Percentiles rank a stretch among this genome's conserved stretches.
These are phyloP conservation scores for Annulohypoxylon bovei DNA, from an alignment of 495 filamentous ascomycete genomes.

Conservation along the genomic window DNA sequence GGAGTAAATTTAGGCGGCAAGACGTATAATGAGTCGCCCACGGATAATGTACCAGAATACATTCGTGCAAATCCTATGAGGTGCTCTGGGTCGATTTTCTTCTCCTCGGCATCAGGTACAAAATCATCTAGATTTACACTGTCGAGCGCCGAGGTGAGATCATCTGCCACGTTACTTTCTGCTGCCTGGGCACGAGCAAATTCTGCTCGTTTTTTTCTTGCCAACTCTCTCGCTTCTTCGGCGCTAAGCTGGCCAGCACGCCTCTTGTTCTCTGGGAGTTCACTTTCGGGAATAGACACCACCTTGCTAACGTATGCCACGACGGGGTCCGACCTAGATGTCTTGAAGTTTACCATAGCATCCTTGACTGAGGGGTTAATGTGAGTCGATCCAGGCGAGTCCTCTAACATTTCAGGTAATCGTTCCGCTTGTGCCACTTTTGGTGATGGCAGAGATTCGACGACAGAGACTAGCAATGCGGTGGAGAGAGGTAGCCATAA, in stretches of 20 bases:
- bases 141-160: conserved; percentile 47
- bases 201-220: conserved; percentile 86
- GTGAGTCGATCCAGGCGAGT: conserved; percentile 79
- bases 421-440: conserved; percentile 82
- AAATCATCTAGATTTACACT: conserved; percentile 59
- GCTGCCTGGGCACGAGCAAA: conserved; percentile 73
- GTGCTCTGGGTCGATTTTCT: conserved; percentile 77
- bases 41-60: conserved; percentile 87
- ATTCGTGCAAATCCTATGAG: conserved; percentile 94
- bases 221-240: conserved; percentile 89
- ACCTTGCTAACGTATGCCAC: conserved; percentile 99
- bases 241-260: conserved; percentile 77
- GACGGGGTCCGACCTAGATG: conserved; percentile 72
- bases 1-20: conserved; percentile 92
- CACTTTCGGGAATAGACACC: conserved; percentile 92
- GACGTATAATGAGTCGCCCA: conserved; percentile 92
- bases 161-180: conserved; percentile 41
- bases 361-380: conserved; percentile 74
- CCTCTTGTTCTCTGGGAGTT: conserved; percentile 82
- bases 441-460: conserved; percentile 92
- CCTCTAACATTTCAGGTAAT: conserved; percentile 78
- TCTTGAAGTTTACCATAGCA: conserved; percentile 84
- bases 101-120: conserved; percentile 63
- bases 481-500: conserved; percentile 95
- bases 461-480: conserved; percentile 88